phyloP scores from a whole-genome alignment of 2,329 filamentous ascomycete species.

The Fusarium sp. region DNA sequence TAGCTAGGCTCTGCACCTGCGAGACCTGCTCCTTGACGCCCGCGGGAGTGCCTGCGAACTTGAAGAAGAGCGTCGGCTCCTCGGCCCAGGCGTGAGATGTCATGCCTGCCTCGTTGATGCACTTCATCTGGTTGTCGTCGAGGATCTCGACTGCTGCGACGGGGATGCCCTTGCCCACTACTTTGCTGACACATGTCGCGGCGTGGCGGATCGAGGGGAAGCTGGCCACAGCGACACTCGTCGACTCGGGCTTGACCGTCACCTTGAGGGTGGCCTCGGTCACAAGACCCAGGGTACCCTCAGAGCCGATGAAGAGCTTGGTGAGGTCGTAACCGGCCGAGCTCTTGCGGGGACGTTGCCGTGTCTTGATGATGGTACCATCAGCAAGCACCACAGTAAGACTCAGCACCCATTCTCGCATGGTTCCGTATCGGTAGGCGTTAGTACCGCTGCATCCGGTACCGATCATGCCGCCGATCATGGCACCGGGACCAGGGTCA shows the following conservation, averaged over 20 bases:
- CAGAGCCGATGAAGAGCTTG: slow-evolving; percentile 85
- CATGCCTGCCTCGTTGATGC: slow-evolving; percentile 70
- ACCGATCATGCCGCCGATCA: slow-evolving; percentile 89
- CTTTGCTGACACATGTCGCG: slow-evolving; percentile 78
- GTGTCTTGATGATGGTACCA: slow-evolving; percentile 87
- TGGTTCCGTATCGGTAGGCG: slow-evolving; percentile 90
- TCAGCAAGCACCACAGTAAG: slow-evolving; percentile 90
- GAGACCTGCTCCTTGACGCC: slow-evolving; percentile 81
- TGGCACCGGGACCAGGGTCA: slow-evolving; percentile 87
- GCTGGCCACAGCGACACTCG: slow-evolving; percentile 77
- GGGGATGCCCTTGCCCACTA: slow-evolving; percentile 81
- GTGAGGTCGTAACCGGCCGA: slow-evolving; percentile 93
- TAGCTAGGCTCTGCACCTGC: slow-evolving; percentile 70
- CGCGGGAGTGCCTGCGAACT: slow-evolving; percentile 74
- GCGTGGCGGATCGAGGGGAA: slow-evolving; percentile 70
- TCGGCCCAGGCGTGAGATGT: slow-evolving; percentile 74
- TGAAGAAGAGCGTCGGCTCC: slow-evolving; percentile 82
- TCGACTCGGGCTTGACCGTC: slow-evolving; percentile 78
- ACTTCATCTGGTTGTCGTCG: slow-evolving; percentile 87
- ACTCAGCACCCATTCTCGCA: slow-evolving; percentile 91
- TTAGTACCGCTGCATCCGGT: slow-evolving; percentile 82
- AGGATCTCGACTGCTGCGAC: slow-evolving; percentile 93
- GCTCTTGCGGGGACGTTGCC: slow-evolving; percentile 86
- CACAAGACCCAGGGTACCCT: slow-evolving; percentile 89
- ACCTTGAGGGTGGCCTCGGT: slow-evolving; percentile 91